phyloP scores from a whole-genome alignment of 1,139 yeast species.

The Blastobotrys malaysiensis region DNA sequence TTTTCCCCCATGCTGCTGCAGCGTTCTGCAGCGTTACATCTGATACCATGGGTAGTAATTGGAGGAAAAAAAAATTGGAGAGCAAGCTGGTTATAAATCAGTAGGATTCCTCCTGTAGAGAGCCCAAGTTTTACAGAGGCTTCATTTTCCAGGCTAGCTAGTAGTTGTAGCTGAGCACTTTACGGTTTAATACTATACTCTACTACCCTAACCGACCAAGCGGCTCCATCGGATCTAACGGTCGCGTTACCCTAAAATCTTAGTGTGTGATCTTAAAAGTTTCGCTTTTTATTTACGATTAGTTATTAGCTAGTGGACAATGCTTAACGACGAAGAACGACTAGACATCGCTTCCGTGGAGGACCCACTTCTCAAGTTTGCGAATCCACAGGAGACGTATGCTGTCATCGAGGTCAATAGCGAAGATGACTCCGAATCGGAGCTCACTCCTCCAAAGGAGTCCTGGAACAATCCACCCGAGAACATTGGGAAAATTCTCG shows the following conservation, averaged over 20 bases:
- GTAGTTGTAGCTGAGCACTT: neutral
- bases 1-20: neutral
- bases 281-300: neutral
- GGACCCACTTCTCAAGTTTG: neutral
- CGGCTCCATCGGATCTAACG: neutral
- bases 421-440: neutral
- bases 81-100: neutral
- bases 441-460: constrained; percentile 5
- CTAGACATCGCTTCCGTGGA: neutral
- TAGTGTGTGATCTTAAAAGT: neutral
- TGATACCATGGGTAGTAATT: neutral
- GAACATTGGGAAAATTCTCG: constrained; percentile 19
- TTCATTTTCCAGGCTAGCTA: neutral
- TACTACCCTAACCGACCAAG: neutral
- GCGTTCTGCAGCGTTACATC: neutral
- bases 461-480: constrained; percentile 20
- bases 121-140: neutral
- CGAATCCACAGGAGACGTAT: neutral
- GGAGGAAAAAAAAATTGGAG: neutral
- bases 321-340: neutral
- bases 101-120: neutral
- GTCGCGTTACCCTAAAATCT: neutral
- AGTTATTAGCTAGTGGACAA: neutral
- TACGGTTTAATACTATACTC: neutral
- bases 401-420: neutral